Base-by-base conservation (phyloP, 225 moss, liverwort and hornwort genomes). In the Sphagnum tenellum region DNA sequence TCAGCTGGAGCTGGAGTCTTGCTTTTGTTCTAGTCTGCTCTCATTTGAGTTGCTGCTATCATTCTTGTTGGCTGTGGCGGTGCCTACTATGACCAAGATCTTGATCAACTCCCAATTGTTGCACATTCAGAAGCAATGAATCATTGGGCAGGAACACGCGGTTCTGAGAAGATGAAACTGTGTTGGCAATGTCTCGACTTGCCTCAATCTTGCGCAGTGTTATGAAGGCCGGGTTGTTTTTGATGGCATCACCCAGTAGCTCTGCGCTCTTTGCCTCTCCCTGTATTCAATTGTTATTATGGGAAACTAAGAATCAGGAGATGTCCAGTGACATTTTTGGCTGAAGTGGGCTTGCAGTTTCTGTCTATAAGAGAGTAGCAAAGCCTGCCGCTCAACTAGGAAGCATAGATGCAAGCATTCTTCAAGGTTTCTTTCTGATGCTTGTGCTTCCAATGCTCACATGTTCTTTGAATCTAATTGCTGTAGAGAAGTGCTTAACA, bases 201-300 rank as follows among this genome's bases (percentile, higher is more conserved):
- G 94, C 90, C 76, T 90, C 94, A 47, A 94, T 94, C 77, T 94
- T 90, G 75, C 89, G 81, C 73, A 90, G 73, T 11, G 88, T 87
- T 63, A 94, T 88, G 53, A 94, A 94, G 44, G 94, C 88, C 51
- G 88, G 94, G 67, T 90, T 94, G 62, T 63, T 94, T 13, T 88
- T 88, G 55, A 90, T 94, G 4, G 94, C 94, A 5, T 94, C 94
- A 64, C 94, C 94, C 71, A 94, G 90, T 14, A 94, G 73, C 77
- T 94, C 90, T 9, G 94, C 94, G 85, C 94, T 94, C 61, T 89
- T 94, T 4, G 94, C 94, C 72, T 94, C 94, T 87, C 94, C 94
- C 89, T 90, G 79, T 61, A 10, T 49, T 54, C 44, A 59, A 58
- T 11, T 44, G 29, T 67, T 29, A 13, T 9, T 44, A 53, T 5